These are phyloP conservation scores for Auricularia auricula-judae DNA, from an alignment of 768 basidiomycete species.

Conservation along the genomic window DNA sequence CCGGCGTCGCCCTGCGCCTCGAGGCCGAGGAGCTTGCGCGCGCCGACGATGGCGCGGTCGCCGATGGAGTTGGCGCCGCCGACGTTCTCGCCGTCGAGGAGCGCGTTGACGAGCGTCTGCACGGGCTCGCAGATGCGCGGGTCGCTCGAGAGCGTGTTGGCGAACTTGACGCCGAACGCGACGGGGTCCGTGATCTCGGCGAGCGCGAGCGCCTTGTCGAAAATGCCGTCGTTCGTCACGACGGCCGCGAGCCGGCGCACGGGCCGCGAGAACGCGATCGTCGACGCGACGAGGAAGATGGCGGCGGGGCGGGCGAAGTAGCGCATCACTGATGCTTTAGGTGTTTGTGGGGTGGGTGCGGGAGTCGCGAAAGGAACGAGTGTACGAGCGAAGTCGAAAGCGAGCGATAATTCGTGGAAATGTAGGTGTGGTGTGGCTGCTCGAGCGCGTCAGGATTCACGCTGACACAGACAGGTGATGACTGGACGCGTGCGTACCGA, in stretches of 20 bases:
- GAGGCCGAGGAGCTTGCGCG: constrained; percentile 4
- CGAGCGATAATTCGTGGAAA: too few species aligned
- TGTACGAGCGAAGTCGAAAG: too few species aligned
- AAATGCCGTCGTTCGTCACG: constrained; percentile 1
- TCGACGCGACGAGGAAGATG: neutral
- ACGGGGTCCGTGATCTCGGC: neutral
- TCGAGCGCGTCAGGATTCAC: too few species aligned
- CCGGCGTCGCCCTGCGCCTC: constrained; percentile 3
- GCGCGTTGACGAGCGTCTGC: neutral
- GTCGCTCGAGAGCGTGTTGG: constrained; percentile 5
- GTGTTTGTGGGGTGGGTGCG: too few species aligned
- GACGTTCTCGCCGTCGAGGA: constrained; percentile 1
- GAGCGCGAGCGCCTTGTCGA: neutral
- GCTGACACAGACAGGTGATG: too few species aligned
- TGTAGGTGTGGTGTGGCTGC: too few species aligned
- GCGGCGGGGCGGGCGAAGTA: neutral
- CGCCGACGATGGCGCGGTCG: constrained; percentile 4
- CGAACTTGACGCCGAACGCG: constrained; percentile 2
- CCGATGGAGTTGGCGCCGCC: constrained; percentile 5
- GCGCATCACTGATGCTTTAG: neutral
- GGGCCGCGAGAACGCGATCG: neutral
- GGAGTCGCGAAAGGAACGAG: too few species aligned
- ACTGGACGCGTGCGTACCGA: neutral
- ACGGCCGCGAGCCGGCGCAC: neutral
- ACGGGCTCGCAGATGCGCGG: constrained; percentile 2